Base-by-base conservation (phyloP, 2,329 filamentous ascomycete species). In the Aspergillus novoparasiticus region DNA sequence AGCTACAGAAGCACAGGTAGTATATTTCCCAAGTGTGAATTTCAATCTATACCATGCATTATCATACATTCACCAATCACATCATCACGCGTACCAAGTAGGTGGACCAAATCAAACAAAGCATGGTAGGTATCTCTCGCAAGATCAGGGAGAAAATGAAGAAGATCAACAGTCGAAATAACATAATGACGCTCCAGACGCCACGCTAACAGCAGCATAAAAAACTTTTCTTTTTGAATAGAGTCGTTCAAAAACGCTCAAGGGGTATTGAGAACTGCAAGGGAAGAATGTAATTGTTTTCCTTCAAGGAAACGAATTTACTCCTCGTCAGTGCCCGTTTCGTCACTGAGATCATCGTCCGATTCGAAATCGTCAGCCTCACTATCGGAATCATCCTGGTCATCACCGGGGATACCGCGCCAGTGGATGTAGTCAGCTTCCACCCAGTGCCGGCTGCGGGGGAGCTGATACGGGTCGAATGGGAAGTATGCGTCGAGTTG, bases 401-500 rank as follows among this genome's bases (percentile, higher is more conserved):
- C 84, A 63, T 89, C 85, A 12, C 91, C 92, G 0, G 89, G 88
- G 41, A 96, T 87, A 6, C 89, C 86, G 66, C 87, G 87, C 91
- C 93, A 97, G 57, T 89, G 84, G 34, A 94, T 85, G 73, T 97
- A 97, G 73, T 96, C 90, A 23, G 87, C 85, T 66, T 93, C 90
- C 14, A 99, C 81, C 96, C 95, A 98, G 63, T 88, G 86, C 78
- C 91, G 93, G 76, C 94, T 97, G 69, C 88, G 83, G 0, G 94
- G 94, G 57, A 99, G 82, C 72, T 94, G 90, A 77, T 98, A 99
- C 2, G 96, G 96, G 75, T 99, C 95, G 73, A 99, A 99, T 0
- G 95, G 95, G 73, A 98, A 99, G 76, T 96, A 97, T 0, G 93
- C 91, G 70, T 98, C 94, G 1, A 99, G 85, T 77, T 97, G 90